Conservation (phyloP, 495 filamentous ascomycete species). For the Amniculicola lignicola region DNA sequence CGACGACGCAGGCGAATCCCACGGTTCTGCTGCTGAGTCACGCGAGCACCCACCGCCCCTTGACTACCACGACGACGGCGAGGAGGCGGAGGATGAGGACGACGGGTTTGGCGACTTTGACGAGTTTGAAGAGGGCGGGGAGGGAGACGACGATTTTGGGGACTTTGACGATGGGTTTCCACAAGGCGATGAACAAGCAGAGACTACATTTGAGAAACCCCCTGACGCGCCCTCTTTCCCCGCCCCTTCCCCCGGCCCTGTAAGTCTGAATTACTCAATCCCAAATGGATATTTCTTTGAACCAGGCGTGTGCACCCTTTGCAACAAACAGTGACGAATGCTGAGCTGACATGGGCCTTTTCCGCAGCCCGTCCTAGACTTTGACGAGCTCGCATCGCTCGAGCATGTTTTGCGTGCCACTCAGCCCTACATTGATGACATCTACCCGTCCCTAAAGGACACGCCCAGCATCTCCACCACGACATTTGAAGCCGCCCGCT, state of each 20-base stretch:
- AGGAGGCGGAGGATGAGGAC: constrained; percentile 44
- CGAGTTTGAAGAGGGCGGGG: constrained; percentile 88
- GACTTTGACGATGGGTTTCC: constrained; percentile 90
- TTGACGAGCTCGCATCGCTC: constrained; percentile 48
- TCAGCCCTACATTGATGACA: constrained; percentile 51
- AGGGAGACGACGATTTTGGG: constrained; percentile 68
- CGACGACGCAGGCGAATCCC: constrained; percentile 16
- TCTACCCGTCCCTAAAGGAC: constrained; percentile 54
- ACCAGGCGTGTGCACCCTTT: constrained; percentile 4
- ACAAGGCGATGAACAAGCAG: constrained; percentile 50
- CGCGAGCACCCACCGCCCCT: constrained; percentile 44
- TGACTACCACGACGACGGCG: constrained; percentile 37
- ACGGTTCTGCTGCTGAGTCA: constrained; percentile 40
- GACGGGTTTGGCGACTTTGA: constrained; percentile 82
- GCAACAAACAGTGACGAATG: constrained; percentile 32
- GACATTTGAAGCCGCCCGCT: constrained; percentile 41
- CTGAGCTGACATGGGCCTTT: constrained; percentile 17
- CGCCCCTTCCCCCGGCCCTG: constrained; percentile 30
- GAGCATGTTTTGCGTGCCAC: constrained; percentile 37
- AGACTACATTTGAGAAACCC: constrained; percentile 41
- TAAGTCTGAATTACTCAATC: constrained; percentile 35
- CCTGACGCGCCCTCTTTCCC: constrained; percentile 41
- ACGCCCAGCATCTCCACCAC: constrained; percentile 43
- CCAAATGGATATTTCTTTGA: constrained; percentile 18
- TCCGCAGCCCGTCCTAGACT: constrained; percentile 68